Conservation (phyloP, 352 stramenopile genomes). For the Pythium folliculosum region DNA sequence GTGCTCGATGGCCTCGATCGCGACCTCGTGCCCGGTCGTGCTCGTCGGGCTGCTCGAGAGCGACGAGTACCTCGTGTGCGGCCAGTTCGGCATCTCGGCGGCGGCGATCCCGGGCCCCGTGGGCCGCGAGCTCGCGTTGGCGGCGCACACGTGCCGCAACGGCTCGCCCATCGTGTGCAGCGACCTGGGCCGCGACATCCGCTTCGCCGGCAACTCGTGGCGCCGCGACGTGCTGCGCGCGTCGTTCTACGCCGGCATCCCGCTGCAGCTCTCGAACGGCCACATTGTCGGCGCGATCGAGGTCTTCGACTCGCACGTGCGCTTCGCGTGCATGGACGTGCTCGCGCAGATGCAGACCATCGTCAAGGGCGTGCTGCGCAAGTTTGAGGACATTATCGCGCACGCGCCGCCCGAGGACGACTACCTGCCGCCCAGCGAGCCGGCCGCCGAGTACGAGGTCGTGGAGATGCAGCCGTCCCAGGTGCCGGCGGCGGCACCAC, state of each 20-base stretch:
- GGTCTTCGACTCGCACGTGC: constrained; percentile 57
- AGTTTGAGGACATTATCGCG: constrained; percentile 71
- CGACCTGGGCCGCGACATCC: constrained; percentile 61
- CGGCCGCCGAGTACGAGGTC: constrained; percentile 20
- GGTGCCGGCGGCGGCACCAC: not conserved
- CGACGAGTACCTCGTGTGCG: constrained; percentile 57
- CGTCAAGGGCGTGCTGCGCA: constrained; percentile 69
- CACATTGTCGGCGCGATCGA: constrained; percentile 72
- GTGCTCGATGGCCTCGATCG: constrained; percentile 78
- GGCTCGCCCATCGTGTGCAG: constrained; percentile 63
- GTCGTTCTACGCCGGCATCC: constrained; percentile 82
- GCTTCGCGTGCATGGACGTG: constrained; percentile 64
- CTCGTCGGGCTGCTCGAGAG: constrained; percentile 64
- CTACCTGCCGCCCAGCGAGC: constrained; percentile 20
- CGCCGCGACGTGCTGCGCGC: constrained; percentile 46
- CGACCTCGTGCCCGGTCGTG: constrained; percentile 63
- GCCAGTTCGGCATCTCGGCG: constrained; percentile 45
- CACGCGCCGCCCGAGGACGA: constrained; percentile 33
- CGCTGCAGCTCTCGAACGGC: constrained; percentile 67
- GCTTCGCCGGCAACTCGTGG: constrained; percentile 67
- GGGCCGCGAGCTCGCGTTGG: constrained; percentile 48
- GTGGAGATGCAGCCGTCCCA: constrained; percentile 31
- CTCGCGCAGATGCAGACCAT: constrained; percentile 70
- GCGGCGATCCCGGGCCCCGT: constrained; percentile 34
- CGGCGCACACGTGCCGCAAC: constrained; percentile 70